Conservation (phyloP, 768 basidiomycete genomes). For the Serpula lacrymans region DNA sequence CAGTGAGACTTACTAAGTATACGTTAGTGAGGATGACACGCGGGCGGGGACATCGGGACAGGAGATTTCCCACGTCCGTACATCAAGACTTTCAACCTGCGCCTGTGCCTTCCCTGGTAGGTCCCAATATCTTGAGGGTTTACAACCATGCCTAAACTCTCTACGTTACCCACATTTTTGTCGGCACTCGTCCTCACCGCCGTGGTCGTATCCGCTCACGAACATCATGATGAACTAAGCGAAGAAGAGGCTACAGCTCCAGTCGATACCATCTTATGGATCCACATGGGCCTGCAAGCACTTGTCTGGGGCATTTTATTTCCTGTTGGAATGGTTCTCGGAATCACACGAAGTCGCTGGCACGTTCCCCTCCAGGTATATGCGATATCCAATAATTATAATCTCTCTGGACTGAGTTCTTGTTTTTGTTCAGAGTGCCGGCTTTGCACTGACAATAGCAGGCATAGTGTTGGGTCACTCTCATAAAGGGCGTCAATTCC, state of each 20-base stretch:
- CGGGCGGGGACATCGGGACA: too few species aligned
- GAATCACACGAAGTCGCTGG: constrained; percentile 77
- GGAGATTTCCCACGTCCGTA: too few species aligned
- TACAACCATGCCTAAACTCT: too few species aligned
- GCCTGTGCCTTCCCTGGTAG: too few species aligned
- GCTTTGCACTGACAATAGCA: constrained; percentile 63
- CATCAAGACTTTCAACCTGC: too few species aligned
- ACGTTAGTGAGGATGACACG: too few species aligned
- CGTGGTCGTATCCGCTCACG: constrained; percentile 49
- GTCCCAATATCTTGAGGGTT: too few species aligned
- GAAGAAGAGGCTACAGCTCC: constrained; percentile 65
- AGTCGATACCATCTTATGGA: constrained; percentile 75
- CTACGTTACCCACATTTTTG: too few species aligned
- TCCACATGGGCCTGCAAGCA: constrained; percentile 79
- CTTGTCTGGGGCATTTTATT: constrained; percentile 84
- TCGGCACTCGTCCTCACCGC: too few species aligned
- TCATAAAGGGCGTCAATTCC: constrained; percentile 80
- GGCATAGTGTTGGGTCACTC: constrained; percentile 84
- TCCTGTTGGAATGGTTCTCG: constrained; percentile 79
- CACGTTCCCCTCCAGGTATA: constrained; percentile 86
- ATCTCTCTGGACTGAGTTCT: neutral
- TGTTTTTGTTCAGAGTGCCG: constrained; percentile 46
- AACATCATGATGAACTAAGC: constrained; percentile 58
- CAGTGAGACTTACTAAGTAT: too few species aligned
- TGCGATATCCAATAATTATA: neutral